Percentiles rank a stretch among this genome's conserved stretches.
Evolutionary conservation across 2,329 filamentous ascomycete genomes (phyloP).

Genomic region (Cytospora leucostoma): DNA sequence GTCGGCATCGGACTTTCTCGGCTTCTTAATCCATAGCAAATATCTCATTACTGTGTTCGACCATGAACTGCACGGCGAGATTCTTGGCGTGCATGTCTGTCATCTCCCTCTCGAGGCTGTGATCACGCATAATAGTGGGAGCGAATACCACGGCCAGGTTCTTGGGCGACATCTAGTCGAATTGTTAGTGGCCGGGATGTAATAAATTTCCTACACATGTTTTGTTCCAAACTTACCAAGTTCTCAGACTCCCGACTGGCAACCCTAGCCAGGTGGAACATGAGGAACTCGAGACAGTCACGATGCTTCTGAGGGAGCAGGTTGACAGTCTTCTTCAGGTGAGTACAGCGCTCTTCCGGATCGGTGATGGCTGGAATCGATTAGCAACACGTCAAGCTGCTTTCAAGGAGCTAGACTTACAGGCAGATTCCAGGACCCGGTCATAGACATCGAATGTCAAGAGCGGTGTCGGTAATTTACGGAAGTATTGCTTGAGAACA

Average conservation of each 20-base stretch:
- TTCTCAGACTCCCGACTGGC: slow-evolving; percentile 82
- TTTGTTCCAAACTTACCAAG: slow-evolving; percentile 57
- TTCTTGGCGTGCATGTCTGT: slow-evolving; percentile 95
- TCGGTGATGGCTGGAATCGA: slow-evolving; percentile 60
- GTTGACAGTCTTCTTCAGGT: slow-evolving; percentile 72
- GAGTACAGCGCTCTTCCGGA: slow-evolving; percentile 66
- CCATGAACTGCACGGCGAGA: slow-evolving; percentile 84
- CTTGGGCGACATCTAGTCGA: slow-evolving; percentile 82
- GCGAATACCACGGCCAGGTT: slow-evolving; percentile 97
- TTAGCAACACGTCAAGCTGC: background rate
- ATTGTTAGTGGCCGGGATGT: slow-evolving; percentile 29
- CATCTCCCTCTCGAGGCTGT: slow-evolving; percentile 90
- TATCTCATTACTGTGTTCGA: slow-evolving; percentile 84
- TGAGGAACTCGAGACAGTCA: slow-evolving; percentile 88
- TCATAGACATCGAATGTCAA: slow-evolving; percentile 95
- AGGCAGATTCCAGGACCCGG: slow-evolving; percentile 75
- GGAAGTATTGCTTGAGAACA: slow-evolving; percentile 95
- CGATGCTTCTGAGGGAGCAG: slow-evolving; percentile 80
- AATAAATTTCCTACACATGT: background rate
- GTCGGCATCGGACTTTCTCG: slow-evolving; percentile 8
- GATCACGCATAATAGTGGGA: slow-evolving; percentile 93
- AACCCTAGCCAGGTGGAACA: slow-evolving; percentile 90
- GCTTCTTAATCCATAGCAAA: slow-evolving; percentile 57
- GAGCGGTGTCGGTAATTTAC: slow-evolving; percentile 84
- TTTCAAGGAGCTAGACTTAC: slow-evolving; percentile 50